Evolutionary conservation across 257 asterid genomes (phyloP).

Genomic region (Rehmannia glutinosa): DNA sequence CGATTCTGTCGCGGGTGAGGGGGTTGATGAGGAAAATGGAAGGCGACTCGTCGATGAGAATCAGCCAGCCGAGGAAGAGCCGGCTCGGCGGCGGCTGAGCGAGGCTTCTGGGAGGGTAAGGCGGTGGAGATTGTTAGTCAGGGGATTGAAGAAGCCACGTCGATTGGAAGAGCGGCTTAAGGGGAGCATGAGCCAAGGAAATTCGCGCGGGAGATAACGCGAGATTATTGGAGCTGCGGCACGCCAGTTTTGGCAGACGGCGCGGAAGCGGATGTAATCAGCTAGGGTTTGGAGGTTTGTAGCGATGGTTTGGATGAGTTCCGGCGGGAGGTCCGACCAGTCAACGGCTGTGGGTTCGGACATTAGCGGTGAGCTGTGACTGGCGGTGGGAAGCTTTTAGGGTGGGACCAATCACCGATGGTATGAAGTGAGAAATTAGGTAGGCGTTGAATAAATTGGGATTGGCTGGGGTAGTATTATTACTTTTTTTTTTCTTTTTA

Average conservation of each 20-base stretch:
- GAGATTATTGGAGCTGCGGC: slow-evolving; percentile 41
- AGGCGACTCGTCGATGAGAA: slow-evolving; percentile 70
- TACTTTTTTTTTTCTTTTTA: too few species aligned
- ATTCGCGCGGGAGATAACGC: slow-evolving; percentile 58
- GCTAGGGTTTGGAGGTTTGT: slow-evolving; percentile 31
- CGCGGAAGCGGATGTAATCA: slow-evolving; percentile 72
- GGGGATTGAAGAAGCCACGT: slow-evolving; percentile 49
- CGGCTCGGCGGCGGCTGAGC: slow-evolving; percentile 56
- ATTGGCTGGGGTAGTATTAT: too few species aligned
- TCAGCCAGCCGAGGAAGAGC: slow-evolving; percentile 78
- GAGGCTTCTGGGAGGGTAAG: slow-evolving; percentile 65
- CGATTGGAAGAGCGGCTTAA: slow-evolving; percentile 33
- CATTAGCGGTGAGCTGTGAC: slow-evolving; percentile 5
- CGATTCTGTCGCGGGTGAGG: slow-evolving; percentile 48
- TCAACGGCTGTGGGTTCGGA: slow-evolving; percentile 30
- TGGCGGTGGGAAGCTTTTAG: not conserved
- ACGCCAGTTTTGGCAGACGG: slow-evolving; percentile 55
- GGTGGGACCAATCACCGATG: not conserved
- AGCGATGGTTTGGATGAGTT: slow-evolving; percentile 47
- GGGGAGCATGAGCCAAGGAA: slow-evolving; percentile 94
- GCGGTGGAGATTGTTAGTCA: slow-evolving; percentile 32
- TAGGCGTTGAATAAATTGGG: too few species aligned
- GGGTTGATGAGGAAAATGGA: slow-evolving; percentile 62
- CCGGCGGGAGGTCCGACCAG: slow-evolving; percentile 75
- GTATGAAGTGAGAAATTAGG: too few species aligned